These are phyloP conservation scores for Canavalia ensiformis DNA, from an alignment of 306 rosid genomes.

Conservation along the genomic window DNA sequence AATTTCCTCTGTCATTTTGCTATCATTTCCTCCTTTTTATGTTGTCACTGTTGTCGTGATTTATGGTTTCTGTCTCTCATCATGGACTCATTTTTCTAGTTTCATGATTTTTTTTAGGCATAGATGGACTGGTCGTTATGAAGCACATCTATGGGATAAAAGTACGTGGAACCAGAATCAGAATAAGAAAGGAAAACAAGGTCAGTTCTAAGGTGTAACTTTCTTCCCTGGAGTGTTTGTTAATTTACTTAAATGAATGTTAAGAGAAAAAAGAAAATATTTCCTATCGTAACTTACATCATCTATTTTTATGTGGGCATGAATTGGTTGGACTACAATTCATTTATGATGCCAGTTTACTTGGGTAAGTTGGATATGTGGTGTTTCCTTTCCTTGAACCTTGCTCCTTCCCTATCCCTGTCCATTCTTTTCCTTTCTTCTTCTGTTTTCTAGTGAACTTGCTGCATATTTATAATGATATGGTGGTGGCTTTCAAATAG, in stretches of 20 bases:
- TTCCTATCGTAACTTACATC: constrained; percentile 44
- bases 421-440: neutral
- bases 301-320: constrained; percentile 48
- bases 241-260: neutral
- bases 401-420: neutral
- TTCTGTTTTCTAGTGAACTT: neutral
- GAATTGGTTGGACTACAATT: constrained; percentile 47
- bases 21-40: neutral
- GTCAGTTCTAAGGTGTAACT: constrained; percentile 46
- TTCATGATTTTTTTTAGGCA: constrained; percentile 60
- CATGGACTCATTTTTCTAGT: constrained; percentile 4
- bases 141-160: constrained; percentile 92
- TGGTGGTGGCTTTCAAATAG: constrained; percentile 48
- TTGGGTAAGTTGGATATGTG: constrained; percentile 68
- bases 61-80: constrained; percentile 10
- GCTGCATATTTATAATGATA: neutral
- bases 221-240: neutral
- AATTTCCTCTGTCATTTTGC: neutral
- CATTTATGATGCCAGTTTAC: constrained; percentile 62
- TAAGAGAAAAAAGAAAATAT: neutral
- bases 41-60: constrained; percentile 1
- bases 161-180: constrained; percentile 91
- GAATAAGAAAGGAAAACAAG: constrained; percentile 91
- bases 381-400: neutral
- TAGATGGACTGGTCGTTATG: constrained; percentile 96